These are phyloP conservation scores for Hemisphaericaspora lyxosophila DNA, from an alignment of 1,139 yeast species.

Conservation along the genomic window DNA sequence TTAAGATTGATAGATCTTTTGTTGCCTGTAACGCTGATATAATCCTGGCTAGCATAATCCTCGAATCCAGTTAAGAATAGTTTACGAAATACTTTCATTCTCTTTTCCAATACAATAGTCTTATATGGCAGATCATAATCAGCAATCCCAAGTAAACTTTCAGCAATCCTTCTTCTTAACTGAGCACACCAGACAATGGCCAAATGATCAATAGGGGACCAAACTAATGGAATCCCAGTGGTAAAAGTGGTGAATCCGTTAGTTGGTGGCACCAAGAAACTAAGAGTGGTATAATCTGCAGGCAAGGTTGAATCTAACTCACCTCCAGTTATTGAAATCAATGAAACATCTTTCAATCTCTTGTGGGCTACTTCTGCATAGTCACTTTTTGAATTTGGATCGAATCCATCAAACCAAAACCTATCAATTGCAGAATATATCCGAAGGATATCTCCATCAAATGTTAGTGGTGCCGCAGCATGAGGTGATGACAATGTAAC, in stretches of 20 bases:
- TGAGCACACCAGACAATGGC: constrained; percentile 98
- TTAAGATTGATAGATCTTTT: not conserved
- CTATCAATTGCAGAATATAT: constrained; percentile 74
- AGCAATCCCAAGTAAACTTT: constrained; percentile 57
- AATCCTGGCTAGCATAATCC: constrained; percentile 3
- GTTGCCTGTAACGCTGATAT: not conserved
- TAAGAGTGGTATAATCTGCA: constrained; percentile 85
- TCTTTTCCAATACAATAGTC: constrained; percentile 48
- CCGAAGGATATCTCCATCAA: constrained; percentile 81
- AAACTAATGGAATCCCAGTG: constrained; percentile 84
- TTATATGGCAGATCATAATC: constrained; percentile 45
- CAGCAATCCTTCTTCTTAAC: constrained; percentile 63
- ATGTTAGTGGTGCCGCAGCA: constrained; percentile 90
- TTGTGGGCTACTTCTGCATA: constrained; percentile 32
- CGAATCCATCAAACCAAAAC: constrained; percentile 73
- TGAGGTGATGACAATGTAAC: constrained; percentile 92
- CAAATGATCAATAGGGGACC: constrained; percentile 94
- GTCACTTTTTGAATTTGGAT: constrained; percentile 17
- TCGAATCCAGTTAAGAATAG: constrained; percentile 57
- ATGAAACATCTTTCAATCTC: constrained; percentile 50
- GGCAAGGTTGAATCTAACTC: constrained; percentile 78
- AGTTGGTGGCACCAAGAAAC: constrained; percentile 64
- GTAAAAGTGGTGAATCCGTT: constrained; percentile 86
- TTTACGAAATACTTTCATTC: constrained; percentile 59
- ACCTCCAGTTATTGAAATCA: constrained; percentile 91